These are phyloP conservation scores for Thecaphora frezii DNA, from an alignment of 1,284 basidiomycete species.

Conservation along the genomic window DNA sequence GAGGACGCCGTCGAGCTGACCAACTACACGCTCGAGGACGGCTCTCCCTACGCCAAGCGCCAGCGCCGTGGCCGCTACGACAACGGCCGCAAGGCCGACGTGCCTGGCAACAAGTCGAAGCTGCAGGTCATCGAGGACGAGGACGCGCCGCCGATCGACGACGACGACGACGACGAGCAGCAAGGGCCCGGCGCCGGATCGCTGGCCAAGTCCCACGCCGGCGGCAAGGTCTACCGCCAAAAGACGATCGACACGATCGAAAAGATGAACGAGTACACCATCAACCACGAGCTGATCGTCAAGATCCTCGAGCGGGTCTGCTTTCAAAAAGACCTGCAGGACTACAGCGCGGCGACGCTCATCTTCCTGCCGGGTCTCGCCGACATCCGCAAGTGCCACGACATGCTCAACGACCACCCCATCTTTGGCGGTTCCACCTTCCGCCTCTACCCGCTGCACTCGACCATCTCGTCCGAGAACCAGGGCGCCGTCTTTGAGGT, in stretches of 20 bases:
- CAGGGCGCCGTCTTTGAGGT: constrained; percentile 88
- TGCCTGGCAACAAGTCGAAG: constrained; percentile 64
- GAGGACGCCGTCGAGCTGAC: constrained; percentile 90
- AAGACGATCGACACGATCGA: constrained; percentile 79
- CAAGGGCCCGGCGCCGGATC: constrained; percentile 58
- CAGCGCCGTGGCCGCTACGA: constrained; percentile 36
- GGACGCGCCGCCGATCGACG: constrained; percentile 76
- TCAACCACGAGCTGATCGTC: constrained; percentile 68
- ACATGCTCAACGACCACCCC: constrained; percentile 76
- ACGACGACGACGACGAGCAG: constrained; percentile 73
- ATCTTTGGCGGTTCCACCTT: constrained; percentile 74
- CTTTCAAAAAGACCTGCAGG: constrained; percentile 65
- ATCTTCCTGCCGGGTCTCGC: constrained; percentile 85
- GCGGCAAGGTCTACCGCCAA: constrained; percentile 66
- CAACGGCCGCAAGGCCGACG: constrained; percentile 36
- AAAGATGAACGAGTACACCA: constrained; percentile 81
- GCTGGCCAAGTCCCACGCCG: constrained; percentile 64
- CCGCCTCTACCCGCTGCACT: constrained; percentile 87
- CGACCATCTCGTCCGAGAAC: constrained; percentile 69
- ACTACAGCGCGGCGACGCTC: constrained; percentile 79
- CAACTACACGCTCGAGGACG: constrained; percentile 74
- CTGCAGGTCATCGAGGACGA: constrained; percentile 66
- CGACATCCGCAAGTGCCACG: constrained; percentile 86
- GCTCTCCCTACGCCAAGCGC: constrained; percentile 75
- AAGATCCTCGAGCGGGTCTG: constrained; percentile 85